Evolutionary conservation across 2,329 filamentous ascomycete genomes (phyloP).

Genomic region (Verticillium albo-atrum): DNA sequence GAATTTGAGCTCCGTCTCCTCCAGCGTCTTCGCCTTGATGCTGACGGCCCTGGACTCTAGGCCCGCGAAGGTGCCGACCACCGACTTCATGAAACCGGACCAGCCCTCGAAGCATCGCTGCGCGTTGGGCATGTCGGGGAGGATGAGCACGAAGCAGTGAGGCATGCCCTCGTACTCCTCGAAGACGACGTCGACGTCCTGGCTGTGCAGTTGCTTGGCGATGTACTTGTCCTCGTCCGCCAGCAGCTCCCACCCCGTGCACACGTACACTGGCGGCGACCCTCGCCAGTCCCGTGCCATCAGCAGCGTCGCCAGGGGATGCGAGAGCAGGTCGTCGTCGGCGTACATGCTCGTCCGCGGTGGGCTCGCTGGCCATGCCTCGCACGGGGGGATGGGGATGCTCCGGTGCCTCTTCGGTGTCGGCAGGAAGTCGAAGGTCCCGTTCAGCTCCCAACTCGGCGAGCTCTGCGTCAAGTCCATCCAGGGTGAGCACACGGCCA

Average conservation of each 20-base stretch:
- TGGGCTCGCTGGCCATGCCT: constrained; percentile 52
- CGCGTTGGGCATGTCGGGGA: constrained; percentile 40
- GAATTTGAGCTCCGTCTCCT: constrained; percentile 42
- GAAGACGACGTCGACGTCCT: constrained; percentile 59
- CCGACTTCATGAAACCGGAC: constrained; percentile 50
- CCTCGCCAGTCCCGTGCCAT: constrained; percentile 55
- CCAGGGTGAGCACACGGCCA: constrained; percentile 64
- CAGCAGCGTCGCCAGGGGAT: constrained; percentile 66
- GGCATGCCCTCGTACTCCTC: constrained; percentile 80
- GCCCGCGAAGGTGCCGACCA: constrained; percentile 23
- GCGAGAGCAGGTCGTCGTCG: constrained; percentile 48
- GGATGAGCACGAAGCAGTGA: constrained; percentile 63
- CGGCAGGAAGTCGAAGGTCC: constrained; percentile 60
- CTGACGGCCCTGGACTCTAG: constrained; percentile 36
- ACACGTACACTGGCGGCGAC: constrained; percentile 63
- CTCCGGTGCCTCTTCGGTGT: constrained; percentile 27
- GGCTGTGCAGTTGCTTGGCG: constrained; percentile 47
- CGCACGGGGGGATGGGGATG: constrained; percentile 35
- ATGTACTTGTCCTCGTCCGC: constrained; percentile 62
- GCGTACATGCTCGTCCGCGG: constrained; percentile 51
- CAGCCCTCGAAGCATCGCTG: constrained; percentile 50
- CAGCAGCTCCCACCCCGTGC: constrained; percentile 67
- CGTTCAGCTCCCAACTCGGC: constrained; percentile 48
- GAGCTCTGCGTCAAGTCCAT: constrained; percentile 63
- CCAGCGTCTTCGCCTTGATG: constrained; percentile 46